A percentile compares a stretch with the other conserved stretches of the same genome.
Conservation (phyloP, 345 rosid genomes). For the Geranium brycei region DNA sequence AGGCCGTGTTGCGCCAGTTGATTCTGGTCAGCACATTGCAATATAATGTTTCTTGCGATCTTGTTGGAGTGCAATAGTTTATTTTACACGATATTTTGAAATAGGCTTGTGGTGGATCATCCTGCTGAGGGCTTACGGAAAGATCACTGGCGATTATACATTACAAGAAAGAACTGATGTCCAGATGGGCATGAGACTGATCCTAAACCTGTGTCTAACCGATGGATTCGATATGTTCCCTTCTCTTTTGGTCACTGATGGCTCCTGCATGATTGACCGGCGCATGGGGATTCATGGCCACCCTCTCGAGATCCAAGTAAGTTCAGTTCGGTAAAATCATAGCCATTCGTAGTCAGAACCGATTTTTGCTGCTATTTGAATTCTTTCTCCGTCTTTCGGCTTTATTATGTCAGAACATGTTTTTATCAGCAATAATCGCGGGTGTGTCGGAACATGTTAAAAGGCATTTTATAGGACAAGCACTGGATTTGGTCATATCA, state of each 20-base stretch:
- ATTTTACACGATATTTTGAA: slow-evolving; percentile 1
- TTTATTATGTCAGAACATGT: too few relatives aligned
- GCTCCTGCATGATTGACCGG: slow-evolving; percentile 89
- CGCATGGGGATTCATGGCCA: slow-evolving; percentile 91
- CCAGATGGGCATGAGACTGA: slow-evolving; percentile 67
- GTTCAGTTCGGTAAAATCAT: slow-evolving; percentile 8
- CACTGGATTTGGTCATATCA: too few relatives aligned
- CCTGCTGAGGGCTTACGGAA: slow-evolving; percentile 73
- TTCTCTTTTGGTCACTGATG: slow-evolving; percentile 70
- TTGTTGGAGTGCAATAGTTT: not conserved
- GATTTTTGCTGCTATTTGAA: too few relatives aligned
- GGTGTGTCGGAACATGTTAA: too few relatives aligned
- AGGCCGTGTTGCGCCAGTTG: slow-evolving; percentile 92
- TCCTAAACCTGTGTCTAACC: slow-evolving; percentile 61
- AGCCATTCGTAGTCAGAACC: too few relatives aligned
- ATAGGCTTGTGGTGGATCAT: slow-evolving; percentile 92
- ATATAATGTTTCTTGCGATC: not conserved
- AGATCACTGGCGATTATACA: slow-evolving; percentile 63
- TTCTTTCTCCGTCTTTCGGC: too few relatives aligned
- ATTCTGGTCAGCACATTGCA: slow-evolving; percentile 47
- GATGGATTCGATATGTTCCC: slow-evolving; percentile 94
- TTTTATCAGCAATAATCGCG: too few relatives aligned
- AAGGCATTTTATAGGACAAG: too few relatives aligned
- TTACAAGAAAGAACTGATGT: slow-evolving; percentile 86
- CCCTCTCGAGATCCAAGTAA: slow-evolving; percentile 86